phyloP scores from a whole-genome alignment of 2,329 filamentous ascomycete species.

The Clonostachys solani region DNA sequence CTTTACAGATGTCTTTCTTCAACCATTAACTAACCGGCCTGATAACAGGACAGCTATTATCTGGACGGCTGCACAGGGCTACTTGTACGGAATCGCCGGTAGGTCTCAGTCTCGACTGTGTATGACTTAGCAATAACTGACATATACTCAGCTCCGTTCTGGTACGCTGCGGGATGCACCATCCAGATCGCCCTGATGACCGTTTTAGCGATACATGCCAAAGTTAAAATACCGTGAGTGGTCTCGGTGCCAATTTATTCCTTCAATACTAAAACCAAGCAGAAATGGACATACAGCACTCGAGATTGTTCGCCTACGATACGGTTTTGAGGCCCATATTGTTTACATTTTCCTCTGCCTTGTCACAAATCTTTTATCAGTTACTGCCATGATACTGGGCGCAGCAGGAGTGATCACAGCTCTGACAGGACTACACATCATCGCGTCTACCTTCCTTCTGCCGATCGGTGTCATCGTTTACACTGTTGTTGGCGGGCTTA shows the following conservation, averaged over 20 bases:
- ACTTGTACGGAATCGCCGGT: too few relatives aligned
- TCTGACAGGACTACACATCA: conserved; percentile 46
- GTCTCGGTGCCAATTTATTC: too few relatives aligned
- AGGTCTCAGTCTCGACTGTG: conserved; percentile 66
- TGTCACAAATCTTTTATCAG: conserved; percentile 83
- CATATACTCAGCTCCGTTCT: conserved; percentile 41
- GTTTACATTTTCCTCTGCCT: conserved; percentile 81
- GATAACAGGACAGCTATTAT: too few relatives aligned
- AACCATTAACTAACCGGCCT: too few relatives aligned
- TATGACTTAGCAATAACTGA: conserved; percentile 48
- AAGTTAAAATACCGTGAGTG: too few relatives aligned
- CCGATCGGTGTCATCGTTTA: conserved; percentile 79
- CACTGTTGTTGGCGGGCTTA: conserved; percentile 74
- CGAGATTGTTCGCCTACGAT: conserved; percentile 77
- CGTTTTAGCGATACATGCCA: conserved; percentile 61
- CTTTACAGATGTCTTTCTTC: conserved; percentile 35
- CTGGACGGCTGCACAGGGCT: too few relatives aligned
- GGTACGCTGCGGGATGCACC: conserved; percentile 66
- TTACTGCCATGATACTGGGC: conserved; percentile 83
- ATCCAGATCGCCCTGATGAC: conserved; percentile 89
- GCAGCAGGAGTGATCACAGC: conserved; percentile 56
- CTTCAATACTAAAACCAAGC: conserved; percentile 49
- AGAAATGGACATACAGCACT: conserved; percentile 85
- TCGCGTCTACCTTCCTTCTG: conserved; percentile 79
- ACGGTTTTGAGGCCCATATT: conserved; percentile 66